Conservation (phyloP, 495 filamentous ascomycete species). For the Penicillium desertorum region DNA sequence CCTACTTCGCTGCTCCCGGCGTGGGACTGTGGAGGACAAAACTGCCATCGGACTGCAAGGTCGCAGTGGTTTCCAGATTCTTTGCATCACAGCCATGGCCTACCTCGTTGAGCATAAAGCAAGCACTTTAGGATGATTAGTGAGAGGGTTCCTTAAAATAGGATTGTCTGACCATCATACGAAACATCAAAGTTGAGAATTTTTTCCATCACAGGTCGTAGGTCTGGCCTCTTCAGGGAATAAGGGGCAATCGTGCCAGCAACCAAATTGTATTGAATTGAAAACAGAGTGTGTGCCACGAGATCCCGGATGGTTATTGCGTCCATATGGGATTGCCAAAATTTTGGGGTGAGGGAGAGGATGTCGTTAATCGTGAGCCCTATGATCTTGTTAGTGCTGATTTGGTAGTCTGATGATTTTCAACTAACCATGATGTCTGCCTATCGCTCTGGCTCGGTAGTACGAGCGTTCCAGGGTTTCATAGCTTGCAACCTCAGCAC, state of each 20-base stretch:
- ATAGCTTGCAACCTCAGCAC: no score
- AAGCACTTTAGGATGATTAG: slow-evolving; percentile 15
- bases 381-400: no score
- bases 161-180: slow-evolving; percentile 7
- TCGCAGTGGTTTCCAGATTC: slow-evolving; percentile 37
- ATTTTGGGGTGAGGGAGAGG: slow-evolving; percentile 16
- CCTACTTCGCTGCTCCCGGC: no score
- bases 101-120: slow-evolving; percentile 35
- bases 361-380: neutral
- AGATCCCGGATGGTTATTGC: slow-evolving; percentile 5
- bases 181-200: slow-evolving; percentile 29
- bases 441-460: no score
- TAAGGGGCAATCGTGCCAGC: slow-evolving; percentile 34
- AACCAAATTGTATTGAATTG: slow-evolving; percentile 36
- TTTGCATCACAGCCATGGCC: slow-evolving; percentile 36
- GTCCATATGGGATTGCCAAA: slow-evolving; percentile 14
- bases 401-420: no score
- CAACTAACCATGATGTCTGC: no score
- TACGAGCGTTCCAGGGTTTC: no score
- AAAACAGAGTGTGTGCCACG: slow-evolving; percentile 13
- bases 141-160: neutral
- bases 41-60: slow-evolving; percentile 28
- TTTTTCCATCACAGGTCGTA: slow-evolving; percentile 23
- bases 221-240: slow-evolving; percentile 23
- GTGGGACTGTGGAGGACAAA: slow-evolving; percentile 16